These are phyloP conservation scores for Colletotrichum sp. DNA, from an alignment of 2,329 filamentous ascomycete species.

Conservation along the genomic window DNA sequence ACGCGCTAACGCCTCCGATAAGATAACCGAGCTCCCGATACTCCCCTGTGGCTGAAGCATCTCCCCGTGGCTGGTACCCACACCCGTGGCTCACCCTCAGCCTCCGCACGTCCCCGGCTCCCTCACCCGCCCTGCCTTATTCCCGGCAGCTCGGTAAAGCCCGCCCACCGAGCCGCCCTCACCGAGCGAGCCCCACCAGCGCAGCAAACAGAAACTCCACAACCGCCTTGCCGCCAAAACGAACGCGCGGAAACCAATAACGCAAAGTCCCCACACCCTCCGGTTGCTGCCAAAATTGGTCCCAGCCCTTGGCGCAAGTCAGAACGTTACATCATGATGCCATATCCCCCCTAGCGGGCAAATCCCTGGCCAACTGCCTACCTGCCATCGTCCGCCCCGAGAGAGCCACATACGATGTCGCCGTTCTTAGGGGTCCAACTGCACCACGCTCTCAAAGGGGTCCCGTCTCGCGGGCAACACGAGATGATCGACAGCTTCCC, in stretches of 20 bases:
- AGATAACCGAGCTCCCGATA: neutral
- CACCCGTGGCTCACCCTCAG: neutral
- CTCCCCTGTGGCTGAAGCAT: neutral
- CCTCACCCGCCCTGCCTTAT: neutral
- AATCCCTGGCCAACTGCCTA: neutral
- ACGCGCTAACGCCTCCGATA: neutral
- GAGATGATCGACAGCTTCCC: neutral
- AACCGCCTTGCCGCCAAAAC: neutral
- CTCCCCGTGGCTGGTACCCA: neutral
- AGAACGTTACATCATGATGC: conserved; percentile 21
- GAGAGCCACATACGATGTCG: neutral
- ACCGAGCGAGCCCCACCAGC: neutral
- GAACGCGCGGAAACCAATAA: neutral
- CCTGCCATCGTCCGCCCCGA: neutral
- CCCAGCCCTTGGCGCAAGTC: conserved; percentile 6
- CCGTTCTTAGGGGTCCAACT: neutral
- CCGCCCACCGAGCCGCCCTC: neutral
- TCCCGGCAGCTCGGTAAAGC: neutral
- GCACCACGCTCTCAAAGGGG: neutral
- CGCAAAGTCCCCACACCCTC: neutral
- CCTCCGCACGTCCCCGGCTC: neutral
- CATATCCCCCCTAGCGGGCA: neutral
- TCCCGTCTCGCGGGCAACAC: neutral
- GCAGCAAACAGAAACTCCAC: neutral
- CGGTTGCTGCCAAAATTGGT: neutral